Evolutionary conservation across 495 filamentous ascomycete species (phyloP), one percentile per base, ranked within the genome.

Genomic region (Talaromyces borbonicus): DNA sequence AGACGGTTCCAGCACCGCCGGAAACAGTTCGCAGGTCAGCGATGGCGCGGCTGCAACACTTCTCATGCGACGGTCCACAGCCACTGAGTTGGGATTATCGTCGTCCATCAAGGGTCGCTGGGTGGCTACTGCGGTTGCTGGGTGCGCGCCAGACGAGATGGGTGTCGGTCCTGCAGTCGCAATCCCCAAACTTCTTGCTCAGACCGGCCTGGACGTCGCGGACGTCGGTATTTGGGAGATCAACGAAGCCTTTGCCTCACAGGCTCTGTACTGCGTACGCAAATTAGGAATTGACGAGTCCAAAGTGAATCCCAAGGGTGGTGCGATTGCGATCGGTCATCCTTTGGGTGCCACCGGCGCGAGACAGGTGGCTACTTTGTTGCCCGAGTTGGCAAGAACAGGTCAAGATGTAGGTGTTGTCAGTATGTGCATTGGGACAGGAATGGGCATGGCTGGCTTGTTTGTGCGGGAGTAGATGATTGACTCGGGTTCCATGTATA

Each of bases 151-250:
- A 6, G 87, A 93, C 56, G 90, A 95, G 74, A 95, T 95, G 89
- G 89, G 89, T 30, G 74, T 95, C 41, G 89, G 89, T 0, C 89
- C 89, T 8, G 85, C 87, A 5, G 55, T 92, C 23, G 89, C 86
- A 1, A 88, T 95, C 32, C 89, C 90, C 20, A 85, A 83, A 58
- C 70, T 94, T 32, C 66, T 95, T 15, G 57, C 72, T 38, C 71
- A 74, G 45, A 71, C 83, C 8, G 86, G 80, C 14, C 49, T 95
- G 27, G 54, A 56, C 39, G 78, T 68, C 5, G 65, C 69, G 8
- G 86, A 96, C 39, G 81, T 96, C 0, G 76, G 82, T 5, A 67
- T 90, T n/a, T 95, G 88, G 88, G 90, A 96, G 73, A 81, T 96
- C 60, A 96, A 95, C 62, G 90, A 95, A 73, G 89, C 90, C 15